Conservation (phyloP, 2,329 filamentous ascomycete species). For the Dichotomopilus funicola region DNA sequence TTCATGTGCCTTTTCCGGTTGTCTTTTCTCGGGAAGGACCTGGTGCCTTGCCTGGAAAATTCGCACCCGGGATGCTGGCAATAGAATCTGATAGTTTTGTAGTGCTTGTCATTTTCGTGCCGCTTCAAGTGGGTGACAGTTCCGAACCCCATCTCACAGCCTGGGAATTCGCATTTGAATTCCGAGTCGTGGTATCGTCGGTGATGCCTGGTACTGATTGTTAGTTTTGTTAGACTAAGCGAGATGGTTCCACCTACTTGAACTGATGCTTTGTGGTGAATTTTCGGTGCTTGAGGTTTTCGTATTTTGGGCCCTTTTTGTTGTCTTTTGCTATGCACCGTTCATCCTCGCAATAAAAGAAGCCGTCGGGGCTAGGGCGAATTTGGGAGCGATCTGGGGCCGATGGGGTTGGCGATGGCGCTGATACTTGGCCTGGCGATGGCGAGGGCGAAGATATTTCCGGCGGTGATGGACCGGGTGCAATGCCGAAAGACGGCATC, state of each 20-base stretch:
- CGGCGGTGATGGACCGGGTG: conserved; percentile 2
- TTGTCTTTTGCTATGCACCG: too few species aligned
- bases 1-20: conserved; percentile 58
- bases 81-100: conserved; percentile 54
- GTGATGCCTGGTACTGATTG: conserved; percentile 41
- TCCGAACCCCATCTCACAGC: conserved; percentile 51
- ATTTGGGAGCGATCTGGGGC: conserved; percentile 21
- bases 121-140: conserved; percentile 57
- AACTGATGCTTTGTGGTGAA: conserved; percentile 48
- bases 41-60: conserved; percentile 51
- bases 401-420: background rate
- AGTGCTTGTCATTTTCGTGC: conserved; percentile 56
- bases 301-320: too few species aligned
- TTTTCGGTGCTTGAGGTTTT: too few species aligned
- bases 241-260: conserved; percentile 37
- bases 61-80: conserved; percentile 49
- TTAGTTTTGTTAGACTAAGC: conserved; percentile 16
- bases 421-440: conserved; percentile 11
- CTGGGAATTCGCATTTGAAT: conserved; percentile 38
- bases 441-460: background rate
- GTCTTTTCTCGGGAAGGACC: conserved; percentile 55
- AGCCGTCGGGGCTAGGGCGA: too few species aligned
- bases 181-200: conserved; percentile 54
- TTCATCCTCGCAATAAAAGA: too few species aligned
- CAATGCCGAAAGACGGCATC: conserved; percentile 7